Conservation (phyloP, 768 basidiomycete genomes). For the Cubamyces sp. region DNA sequence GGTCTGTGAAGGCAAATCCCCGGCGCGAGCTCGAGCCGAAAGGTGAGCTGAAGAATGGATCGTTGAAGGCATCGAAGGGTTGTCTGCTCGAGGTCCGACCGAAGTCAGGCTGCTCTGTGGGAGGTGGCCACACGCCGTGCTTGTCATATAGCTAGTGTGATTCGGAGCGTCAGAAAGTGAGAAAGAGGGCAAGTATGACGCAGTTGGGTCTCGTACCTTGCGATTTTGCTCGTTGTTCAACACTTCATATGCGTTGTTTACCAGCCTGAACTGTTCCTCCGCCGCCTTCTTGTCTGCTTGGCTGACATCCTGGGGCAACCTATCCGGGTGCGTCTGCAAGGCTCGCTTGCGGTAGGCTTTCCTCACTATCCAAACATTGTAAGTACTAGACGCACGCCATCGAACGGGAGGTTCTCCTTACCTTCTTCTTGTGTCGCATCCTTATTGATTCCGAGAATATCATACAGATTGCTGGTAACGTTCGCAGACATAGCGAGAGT, state of each 20-base stretch:
- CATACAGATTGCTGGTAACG: conserved; percentile 51
- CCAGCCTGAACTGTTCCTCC: conserved; percentile 66
- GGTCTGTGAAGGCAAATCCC: conserved; percentile 65
- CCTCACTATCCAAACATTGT: conserved; percentile 52
- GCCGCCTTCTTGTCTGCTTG: conserved; percentile 58
- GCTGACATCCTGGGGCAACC: conserved; percentile 60
- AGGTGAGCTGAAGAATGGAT: conserved; percentile 45
- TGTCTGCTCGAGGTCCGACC: conserved; percentile 16
- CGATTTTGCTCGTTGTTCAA: conserved; percentile 65
- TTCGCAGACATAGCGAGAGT: conserved; percentile 3
- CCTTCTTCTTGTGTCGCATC: conserved; percentile 68
- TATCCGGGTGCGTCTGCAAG: conserved; percentile 76
- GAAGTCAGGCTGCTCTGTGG: conserved; percentile 22
- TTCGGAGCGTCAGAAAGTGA: conserved; percentile 5
- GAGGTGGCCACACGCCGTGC: conserved; percentile 78
- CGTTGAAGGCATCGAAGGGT: conserved; percentile 39
- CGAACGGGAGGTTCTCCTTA: conserved; percentile 38
- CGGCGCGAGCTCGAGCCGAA: conserved; percentile 31
- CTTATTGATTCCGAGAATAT: conserved; percentile 55
- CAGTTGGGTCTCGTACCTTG: conserved; percentile 40
- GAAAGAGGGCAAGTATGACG: neutral
- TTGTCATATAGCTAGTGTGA: conserved; percentile 60
- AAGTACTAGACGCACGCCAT: neutral
- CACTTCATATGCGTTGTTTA: conserved; percentile 81
- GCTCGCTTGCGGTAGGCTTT: conserved; percentile 80